These are phyloP conservation scores for Russula sp. DNA, from an alignment of 768 basidiomycete genomes.

Conservation along the genomic window DNA sequence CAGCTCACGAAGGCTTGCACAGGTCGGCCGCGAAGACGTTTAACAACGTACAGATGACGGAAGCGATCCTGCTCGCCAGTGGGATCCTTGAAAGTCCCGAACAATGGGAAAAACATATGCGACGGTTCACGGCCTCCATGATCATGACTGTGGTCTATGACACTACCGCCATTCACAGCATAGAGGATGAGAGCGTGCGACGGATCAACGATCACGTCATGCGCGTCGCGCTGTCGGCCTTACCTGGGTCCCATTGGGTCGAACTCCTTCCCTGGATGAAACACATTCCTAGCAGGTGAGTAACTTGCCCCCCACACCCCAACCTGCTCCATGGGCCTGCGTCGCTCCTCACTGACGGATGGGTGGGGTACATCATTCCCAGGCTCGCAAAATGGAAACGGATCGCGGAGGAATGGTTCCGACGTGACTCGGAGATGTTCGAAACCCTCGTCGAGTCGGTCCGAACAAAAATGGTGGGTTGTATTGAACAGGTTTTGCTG, in stretches of 20 bases:
- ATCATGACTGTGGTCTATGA: constrained; percentile 20
- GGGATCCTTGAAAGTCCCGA: constrained; percentile 11
- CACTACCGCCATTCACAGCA: constrained; percentile 9
- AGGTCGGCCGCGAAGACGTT: constrained; percentile 13
- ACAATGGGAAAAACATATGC: constrained; percentile 17
- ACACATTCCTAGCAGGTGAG: constrained; percentile 17
- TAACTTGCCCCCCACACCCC: neutral
- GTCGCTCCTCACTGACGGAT: neutral
- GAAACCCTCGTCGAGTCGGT: constrained; percentile 12
- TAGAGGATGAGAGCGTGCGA: constrained; percentile 10
- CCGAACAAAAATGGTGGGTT: constrained; percentile 12
- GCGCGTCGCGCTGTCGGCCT: constrained; percentile 8
- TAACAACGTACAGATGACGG: constrained; percentile 14
- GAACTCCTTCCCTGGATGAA: constrained; percentile 21
- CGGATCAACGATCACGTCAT: constrained; percentile 17
- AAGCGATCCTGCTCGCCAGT: constrained; percentile 11
- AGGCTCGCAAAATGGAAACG: constrained; percentile 21
- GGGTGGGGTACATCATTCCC: neutral
- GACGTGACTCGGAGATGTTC: constrained; percentile 17
- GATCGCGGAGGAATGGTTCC: constrained; percentile 18
- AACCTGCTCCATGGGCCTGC: neutral
- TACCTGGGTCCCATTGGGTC: constrained; percentile 17
- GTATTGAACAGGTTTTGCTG: neutral
- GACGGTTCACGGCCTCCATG: constrained; percentile 20
- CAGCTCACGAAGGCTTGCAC: constrained; percentile 19